These are phyloP conservation scores for Nitzschia palea DNA, from an alignment of 108 stramenopile genomes.

Conservation along the genomic window DNA sequence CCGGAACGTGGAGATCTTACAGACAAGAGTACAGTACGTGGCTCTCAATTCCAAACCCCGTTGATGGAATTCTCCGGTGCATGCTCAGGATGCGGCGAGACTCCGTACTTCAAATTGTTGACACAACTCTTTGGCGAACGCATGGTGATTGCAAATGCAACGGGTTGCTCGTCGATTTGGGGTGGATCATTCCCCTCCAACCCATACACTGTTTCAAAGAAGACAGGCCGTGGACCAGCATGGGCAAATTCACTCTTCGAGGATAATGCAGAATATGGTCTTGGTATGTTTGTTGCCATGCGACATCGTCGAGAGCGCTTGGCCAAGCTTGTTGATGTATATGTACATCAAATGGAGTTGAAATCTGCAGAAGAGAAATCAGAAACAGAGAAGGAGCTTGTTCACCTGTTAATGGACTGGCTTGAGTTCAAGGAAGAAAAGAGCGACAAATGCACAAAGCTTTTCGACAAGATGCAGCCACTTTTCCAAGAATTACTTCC, in stretches of 20 bases:
- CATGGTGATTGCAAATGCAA: constrained; percentile 70
- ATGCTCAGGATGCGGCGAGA: constrained; percentile 66
- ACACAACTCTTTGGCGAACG: constrained; percentile 70
- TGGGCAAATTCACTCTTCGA: constrained; percentile 72
- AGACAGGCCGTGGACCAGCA: constrained; percentile 58
- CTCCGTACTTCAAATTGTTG: constrained; percentile 64
- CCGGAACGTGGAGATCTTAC: constrained; percentile 58
- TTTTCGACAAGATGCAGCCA: constrained; percentile 67
- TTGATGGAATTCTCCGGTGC: constrained; percentile 69
- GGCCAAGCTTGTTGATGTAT: constrained; percentile 38
- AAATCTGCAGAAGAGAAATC: not conserved
- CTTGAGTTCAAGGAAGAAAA: constrained; percentile 54
- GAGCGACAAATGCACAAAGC: constrained; percentile 47
- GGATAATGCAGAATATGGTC: constrained; percentile 51
- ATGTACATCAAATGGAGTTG: constrained; percentile 43
- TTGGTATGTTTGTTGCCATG: constrained; percentile 68
- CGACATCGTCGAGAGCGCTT: constrained; percentile 54
- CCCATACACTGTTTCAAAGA: constrained; percentile 63
- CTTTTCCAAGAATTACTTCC: constrained; percentile 40
- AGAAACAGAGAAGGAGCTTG: constrained; percentile 34
- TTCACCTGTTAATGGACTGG: constrained; percentile 52
- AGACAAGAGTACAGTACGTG: constrained; percentile 51
- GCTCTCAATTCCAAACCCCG: constrained; percentile 68
- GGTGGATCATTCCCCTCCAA: constrained; percentile 67
- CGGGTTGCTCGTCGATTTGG: constrained; percentile 62